Evolutionary conservation across 1,284 basidiomycete species (phyloP).

Genomic region (Leccinum griseonigrum): DNA sequence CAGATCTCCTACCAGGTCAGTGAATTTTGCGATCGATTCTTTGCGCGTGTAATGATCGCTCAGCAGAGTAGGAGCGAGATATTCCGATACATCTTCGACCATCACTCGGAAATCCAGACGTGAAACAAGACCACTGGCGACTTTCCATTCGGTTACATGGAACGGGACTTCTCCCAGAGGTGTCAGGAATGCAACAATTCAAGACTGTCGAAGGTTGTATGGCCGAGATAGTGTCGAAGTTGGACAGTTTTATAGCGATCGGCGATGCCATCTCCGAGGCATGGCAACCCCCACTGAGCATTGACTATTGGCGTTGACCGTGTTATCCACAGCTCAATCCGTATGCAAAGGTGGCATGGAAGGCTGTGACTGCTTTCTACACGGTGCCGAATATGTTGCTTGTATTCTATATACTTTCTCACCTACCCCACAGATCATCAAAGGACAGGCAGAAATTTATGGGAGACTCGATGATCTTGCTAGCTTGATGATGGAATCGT

Average conservation of each 20-base stretch:
- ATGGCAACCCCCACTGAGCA: background rate
- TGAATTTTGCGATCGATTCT: background rate
- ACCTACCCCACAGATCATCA: constrained; percentile 23
- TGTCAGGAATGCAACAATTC: background rate
- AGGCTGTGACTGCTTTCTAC: constrained; percentile 25
- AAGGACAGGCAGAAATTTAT: constrained; percentile 28
- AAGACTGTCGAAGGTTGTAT: constrained; percentile 17
- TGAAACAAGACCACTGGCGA: constrained; percentile 9
- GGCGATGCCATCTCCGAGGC: constrained; percentile 26
- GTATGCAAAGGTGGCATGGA: constrained; percentile 28
- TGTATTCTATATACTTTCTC: constrained; percentile 2
- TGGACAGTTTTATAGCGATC: constrained; percentile 25
- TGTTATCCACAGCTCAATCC: constrained; percentile 20
- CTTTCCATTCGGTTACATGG: constrained; percentile 24
- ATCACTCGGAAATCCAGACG: background rate
- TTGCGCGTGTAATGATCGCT: background rate
- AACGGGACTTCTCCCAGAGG: background rate
- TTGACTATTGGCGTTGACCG: background rate
- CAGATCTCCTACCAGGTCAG: constrained; percentile 16
- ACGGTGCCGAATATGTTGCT: constrained; percentile 12
- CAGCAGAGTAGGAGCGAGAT: constrained; percentile 14
- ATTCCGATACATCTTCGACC: constrained; percentile 19
- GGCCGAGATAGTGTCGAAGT: constrained; percentile 20
- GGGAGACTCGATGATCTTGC: constrained; percentile 24
- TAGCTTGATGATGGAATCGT: constrained; percentile 28